Percentiles rank a stretch among this genome's conserved stretches.
These are phyloP conservation scores for Lipomyces chichibuensis DNA, from an alignment of 805 yeast species.

Conservation along the genomic window DNA sequence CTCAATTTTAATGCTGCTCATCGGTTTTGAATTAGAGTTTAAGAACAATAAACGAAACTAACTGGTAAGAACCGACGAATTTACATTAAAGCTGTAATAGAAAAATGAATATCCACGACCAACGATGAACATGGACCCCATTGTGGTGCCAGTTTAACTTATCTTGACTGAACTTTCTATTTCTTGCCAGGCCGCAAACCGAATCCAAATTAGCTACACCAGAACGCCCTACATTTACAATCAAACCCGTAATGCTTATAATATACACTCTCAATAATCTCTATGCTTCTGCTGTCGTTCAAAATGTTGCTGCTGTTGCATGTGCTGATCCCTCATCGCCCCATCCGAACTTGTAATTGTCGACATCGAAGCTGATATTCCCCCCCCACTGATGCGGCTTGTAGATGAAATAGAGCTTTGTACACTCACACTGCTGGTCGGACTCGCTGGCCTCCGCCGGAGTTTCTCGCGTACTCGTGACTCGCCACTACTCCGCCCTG, in stretches of 20 bases:
- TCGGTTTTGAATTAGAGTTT: background rate
- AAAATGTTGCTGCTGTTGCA: conserved; percentile 6
- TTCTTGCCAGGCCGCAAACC: background rate
- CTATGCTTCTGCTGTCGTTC: conserved; percentile 1
- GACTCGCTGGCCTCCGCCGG: conserved; percentile 22
- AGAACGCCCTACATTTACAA: background rate
- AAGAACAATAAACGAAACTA: background rate
- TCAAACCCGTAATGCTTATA: background rate
- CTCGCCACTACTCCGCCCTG: conserved; percentile 28
- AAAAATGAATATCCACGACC: too few relatives aligned
- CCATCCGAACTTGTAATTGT: background rate
- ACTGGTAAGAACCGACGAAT: background rate
- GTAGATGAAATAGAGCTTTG: conserved; percentile 14
- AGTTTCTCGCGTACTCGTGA: conserved; percentile 32
- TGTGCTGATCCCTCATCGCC: background rate
- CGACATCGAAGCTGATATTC: conserved; percentile 6
- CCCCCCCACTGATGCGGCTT: background rate
- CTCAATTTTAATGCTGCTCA: background rate
- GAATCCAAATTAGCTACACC: background rate
- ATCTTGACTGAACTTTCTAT: too few relatives aligned
- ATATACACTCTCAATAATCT: background rate
- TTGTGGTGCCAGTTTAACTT: too few relatives aligned
- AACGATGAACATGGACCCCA: too few relatives aligned
- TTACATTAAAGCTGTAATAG: too few relatives aligned
- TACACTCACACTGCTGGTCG: conserved; percentile 12